These are phyloP conservation scores for Candida glaebosa DNA, from an alignment of 805 yeast species.

Conservation along the genomic window DNA sequence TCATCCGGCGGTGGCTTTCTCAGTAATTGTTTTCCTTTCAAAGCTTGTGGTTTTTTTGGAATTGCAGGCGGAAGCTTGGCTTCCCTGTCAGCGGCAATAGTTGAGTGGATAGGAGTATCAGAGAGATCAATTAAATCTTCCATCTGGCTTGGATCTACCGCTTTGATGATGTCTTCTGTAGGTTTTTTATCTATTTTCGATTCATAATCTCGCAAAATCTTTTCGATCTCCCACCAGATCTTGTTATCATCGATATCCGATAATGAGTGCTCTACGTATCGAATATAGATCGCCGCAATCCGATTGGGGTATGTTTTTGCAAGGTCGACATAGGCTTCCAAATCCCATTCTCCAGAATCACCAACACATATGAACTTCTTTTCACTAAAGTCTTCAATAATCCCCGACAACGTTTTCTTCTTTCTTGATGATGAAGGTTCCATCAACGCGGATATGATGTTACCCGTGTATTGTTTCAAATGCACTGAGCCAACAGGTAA, in stretches of 20 bases:
- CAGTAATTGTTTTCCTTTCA: conserved; percentile 30
- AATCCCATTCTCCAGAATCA: conserved; percentile 93
- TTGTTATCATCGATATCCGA: conserved; percentile 47
- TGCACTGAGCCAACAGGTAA: conserved; percentile 84
- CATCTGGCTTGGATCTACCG: conserved; percentile 10
- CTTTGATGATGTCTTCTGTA: conserved; percentile 15
- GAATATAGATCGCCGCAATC: conserved; percentile 70
- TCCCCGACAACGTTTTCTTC: conserved; percentile 55
- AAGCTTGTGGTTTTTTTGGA: conserved; percentile 44
- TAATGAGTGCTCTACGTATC: conserved; percentile 70
- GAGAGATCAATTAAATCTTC: conserved; percentile 39
- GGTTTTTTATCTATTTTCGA: conserved; percentile 11
- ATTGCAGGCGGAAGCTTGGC: conserved; percentile 38
- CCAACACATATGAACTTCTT: conserved; percentile 84
- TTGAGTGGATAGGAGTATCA: conserved; percentile 8
- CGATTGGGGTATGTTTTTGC: conserved; percentile 60
- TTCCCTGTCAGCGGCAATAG: conserved; percentile 5
- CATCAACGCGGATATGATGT: conserved; percentile 72
- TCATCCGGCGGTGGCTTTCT: conserved; percentile 34
- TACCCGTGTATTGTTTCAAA: conserved; percentile 84
- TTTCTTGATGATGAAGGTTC: conserved; percentile 87
- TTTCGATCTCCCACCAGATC: conserved; percentile 18
- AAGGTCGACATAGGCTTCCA: conserved; percentile 82
- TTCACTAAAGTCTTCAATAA: conserved; percentile 69
- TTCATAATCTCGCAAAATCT: conserved; percentile 17